A percentile compares a stretch with the other conserved stretches of the same genome.
phyloP scores from a whole-genome alignment of 371 early-diverging fungal species.

The Lichtheimia hyalospora region DNA sequence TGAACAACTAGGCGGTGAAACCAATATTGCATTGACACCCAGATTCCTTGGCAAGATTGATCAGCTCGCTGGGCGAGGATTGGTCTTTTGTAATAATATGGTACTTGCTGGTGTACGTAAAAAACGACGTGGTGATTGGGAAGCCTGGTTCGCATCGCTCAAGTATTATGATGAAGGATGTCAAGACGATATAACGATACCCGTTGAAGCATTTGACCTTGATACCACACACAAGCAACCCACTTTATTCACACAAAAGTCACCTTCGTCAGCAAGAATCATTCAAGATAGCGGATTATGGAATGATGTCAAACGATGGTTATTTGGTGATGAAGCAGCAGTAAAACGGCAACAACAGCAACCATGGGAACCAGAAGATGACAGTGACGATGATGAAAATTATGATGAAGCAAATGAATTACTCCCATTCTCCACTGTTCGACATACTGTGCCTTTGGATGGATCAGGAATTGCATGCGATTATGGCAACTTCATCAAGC shows the following conservation, averaged over 20 bases:
- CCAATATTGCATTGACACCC: constrained; percentile 17
- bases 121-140: constrained; percentile 22
- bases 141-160: constrained; percentile 40
- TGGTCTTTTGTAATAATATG: constrained; percentile 38
- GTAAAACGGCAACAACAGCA: not conserved
- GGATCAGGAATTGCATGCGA: constrained; percentile 41
- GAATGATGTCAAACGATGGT: not conserved
- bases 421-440: constrained; percentile 36
- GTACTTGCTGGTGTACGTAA: constrained; percentile 37
- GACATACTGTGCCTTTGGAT: constrained; percentile 23
- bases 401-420: constrained; percentile 28
- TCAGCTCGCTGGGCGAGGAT: constrained; percentile 27
- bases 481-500: constrained; percentile 49
- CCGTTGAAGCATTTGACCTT: constrained; percentile 26
- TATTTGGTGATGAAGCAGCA: not conserved
- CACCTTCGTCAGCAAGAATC: not conserved
- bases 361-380: too few relatives aligned
- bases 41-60: constrained; percentile 31
- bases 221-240: constrained; percentile 9
- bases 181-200: constrained; percentile 9
- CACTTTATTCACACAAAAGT: not conserved
- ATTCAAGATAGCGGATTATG: not conserved
- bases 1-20: constrained; percentile 26
- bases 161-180: constrained; percentile 26
- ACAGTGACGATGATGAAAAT: constrained; percentile 14